Evolutionary conservation across 495 filamentous ascomycete genomes (phyloP).

Genomic region (Penicillium bovifimosum): DNA sequence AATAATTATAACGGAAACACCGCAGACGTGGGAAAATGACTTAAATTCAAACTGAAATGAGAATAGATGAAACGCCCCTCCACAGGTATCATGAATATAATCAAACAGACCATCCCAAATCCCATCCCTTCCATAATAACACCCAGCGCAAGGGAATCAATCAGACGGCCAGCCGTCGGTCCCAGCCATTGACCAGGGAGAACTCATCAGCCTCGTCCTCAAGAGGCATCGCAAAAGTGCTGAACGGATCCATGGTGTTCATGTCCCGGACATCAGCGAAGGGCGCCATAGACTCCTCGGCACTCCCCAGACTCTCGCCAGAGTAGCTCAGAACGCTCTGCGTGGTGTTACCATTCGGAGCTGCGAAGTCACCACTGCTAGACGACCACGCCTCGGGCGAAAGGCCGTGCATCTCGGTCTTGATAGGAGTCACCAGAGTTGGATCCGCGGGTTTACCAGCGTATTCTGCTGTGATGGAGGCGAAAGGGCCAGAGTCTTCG

Average conservation of each 20-base stretch:
- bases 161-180: constrained; percentile 38
- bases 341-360: constrained; percentile 38
- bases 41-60: neutral
- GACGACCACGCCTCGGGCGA: constrained; percentile 41
- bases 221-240: constrained; percentile 45
- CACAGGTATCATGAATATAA: constrained; percentile 10
- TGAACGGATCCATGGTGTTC: constrained; percentile 37
- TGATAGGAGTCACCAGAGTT: constrained; percentile 15
- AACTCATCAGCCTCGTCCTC: constrained; percentile 33
- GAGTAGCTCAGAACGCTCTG: constrained; percentile 72
- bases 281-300: constrained; percentile 31
- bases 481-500: constrained; percentile 39
- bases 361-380: constrained; percentile 34
- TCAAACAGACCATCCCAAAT: neutral
- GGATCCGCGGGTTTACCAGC: constrained; percentile 24
- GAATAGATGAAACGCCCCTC: neutral
- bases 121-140: neutral
- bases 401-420: constrained; percentile 29
- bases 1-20: neutral
- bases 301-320: constrained; percentile 64
- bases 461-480: constrained; percentile 39
- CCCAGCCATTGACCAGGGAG: constrained; percentile 31
- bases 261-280: constrained; percentile 23
- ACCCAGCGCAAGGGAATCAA: neutral
- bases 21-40: neutral